These are phyloP conservation scores for Entamoeba nuttalli DNA, from an alignment of 208 protist species.

Conservation along the genomic window DNA sequence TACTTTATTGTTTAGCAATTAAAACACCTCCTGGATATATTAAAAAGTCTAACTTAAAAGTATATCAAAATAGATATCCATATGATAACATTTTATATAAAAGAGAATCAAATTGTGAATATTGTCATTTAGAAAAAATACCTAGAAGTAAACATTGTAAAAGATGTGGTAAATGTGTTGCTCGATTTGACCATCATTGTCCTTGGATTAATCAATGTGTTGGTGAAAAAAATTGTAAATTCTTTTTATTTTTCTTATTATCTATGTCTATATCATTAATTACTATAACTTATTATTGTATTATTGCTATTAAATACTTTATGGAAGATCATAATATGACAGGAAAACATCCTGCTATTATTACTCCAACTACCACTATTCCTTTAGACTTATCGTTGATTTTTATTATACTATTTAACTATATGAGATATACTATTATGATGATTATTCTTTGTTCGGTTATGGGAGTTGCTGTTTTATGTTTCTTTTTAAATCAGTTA, in stretches of 20 bases:
- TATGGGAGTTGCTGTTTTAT: background rate
- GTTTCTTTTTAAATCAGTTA: background rate
- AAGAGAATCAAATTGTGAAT: background rate
- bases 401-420: background rate
- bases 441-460: background rate
- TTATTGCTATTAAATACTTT: background rate
- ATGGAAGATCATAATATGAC: background rate
- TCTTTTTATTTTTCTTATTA: background rate
- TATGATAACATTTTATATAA: background rate
- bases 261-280: background rate
- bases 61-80: background rate
- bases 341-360: background rate
- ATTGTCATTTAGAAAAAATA: background rate
- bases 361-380: background rate
- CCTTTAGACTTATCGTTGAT: background rate
- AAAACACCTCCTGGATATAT: background rate
- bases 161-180: conserved; percentile 4
- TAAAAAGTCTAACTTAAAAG: background rate
- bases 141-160: conserved; percentile 13
- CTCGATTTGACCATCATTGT: conserved; percentile 25
- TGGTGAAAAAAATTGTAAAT: background rate
- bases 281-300: background rate
- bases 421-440: background rate
- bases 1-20: background rate
- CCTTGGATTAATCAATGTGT: background rate